These are phyloP conservation scores for Musa beccarii DNA, from an alignment of 176 grass and related monocot species.

Conservation along the genomic window DNA sequence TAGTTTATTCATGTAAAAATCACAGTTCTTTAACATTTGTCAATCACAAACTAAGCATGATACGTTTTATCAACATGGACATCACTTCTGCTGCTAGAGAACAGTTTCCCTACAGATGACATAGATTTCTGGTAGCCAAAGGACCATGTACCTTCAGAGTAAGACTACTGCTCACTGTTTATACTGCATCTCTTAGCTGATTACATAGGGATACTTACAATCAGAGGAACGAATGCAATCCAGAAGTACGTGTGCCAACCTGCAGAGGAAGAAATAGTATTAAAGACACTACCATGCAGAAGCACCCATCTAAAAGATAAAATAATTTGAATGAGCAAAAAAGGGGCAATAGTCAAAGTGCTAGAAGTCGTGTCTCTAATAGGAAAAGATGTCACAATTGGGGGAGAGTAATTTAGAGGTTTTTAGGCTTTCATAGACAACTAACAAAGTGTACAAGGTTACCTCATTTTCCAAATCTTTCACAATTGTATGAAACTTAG, in stretches of 20 bases:
- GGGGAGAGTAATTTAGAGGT: too few relatives aligned
- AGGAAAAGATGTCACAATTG: not conserved
- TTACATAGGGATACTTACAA: constrained; percentile 42
- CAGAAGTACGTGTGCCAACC: constrained; percentile 96
- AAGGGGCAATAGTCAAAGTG: not conserved
- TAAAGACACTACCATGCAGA: not conserved
- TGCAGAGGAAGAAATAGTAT: constrained; percentile 14
- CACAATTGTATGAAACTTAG: too few relatives aligned
- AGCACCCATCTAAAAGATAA: not conserved
- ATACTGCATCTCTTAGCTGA: not conserved
- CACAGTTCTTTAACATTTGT: not conserved
- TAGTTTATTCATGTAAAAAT: too few relatives aligned
- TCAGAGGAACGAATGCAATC: constrained; percentile 75
- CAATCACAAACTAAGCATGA: not conserved
- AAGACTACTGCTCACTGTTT: not conserved
- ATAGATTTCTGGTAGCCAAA: not conserved
- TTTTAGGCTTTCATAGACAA: too few relatives aligned
- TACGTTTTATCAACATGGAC: not conserved
- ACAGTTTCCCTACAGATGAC: not conserved
- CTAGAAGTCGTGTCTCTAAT: not conserved
- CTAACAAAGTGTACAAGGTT: too few relatives aligned
- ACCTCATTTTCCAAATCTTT: too few relatives aligned
- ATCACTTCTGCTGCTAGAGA: not conserved
- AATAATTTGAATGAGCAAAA: too few relatives aligned
- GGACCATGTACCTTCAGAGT: not conserved